phyloP scores from a whole-genome alignment of 108 stramenopile genomes.

The Nitzschia inconspicua region DNA sequence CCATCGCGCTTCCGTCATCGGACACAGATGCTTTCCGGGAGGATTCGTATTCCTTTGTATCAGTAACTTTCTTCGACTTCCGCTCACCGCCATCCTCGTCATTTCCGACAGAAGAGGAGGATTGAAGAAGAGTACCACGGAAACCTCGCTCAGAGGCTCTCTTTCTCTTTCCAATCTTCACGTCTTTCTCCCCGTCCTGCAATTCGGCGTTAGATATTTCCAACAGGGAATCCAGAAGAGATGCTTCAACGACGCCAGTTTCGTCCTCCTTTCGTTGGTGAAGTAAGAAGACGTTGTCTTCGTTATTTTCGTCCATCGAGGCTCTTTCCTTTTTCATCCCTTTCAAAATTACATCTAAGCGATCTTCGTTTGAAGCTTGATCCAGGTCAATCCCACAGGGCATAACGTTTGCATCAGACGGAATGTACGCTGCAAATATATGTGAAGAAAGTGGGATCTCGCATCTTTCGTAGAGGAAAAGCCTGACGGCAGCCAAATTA shows the following conservation, averaged over 20 bases:
- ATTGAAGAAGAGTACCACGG: slow-evolving; percentile 38
- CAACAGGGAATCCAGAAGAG: slow-evolving; percentile 29
- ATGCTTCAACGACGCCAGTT: neutral
- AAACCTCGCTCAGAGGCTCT: slow-evolving; percentile 36
- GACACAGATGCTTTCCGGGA: slow-evolving; percentile 11
- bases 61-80: too few species aligned
- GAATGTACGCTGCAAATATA: neutral
- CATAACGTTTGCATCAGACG: neutral
- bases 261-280: slow-evolving; percentile 8
- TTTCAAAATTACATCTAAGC: too few species aligned
- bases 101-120: slow-evolving; percentile 3
- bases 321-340: neutral
- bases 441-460: slow-evolving; percentile 9
- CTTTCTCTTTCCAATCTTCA: too few species aligned
- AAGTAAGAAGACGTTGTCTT: slow-evolving; percentile 10
- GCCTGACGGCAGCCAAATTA: slow-evolving; percentile 44
- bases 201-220: slow-evolving; percentile 9
- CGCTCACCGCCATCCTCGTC: neutral
- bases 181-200: neutral
- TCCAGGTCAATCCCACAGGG: too few species aligned
- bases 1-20: slow-evolving; percentile 13
- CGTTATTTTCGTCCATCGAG: neutral
- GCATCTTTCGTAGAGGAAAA: slow-evolving; percentile 36
- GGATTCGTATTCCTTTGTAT: too few species aligned
- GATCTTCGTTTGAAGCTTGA: too few species aligned